Base-by-base conservation (phyloP, 345 rosid genomes). In the Gossypium anomalum region DNA sequence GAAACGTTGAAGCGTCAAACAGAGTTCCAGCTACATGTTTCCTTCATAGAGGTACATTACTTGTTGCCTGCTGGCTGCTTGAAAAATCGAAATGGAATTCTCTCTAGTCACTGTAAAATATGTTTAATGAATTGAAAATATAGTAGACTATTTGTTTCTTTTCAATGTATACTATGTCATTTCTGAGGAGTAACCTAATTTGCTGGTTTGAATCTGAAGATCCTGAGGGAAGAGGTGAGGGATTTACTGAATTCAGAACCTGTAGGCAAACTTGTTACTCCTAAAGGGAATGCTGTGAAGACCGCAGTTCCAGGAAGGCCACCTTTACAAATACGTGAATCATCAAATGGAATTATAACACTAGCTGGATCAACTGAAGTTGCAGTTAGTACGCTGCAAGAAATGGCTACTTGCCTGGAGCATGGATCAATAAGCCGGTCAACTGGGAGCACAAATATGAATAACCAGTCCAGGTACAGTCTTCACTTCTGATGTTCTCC, bases 391-490 rank as follows among this genome's bases (percentile, higher is more conserved):
- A 78, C 87, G 22, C 81, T 84, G 65, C 89, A 88, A 76, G 97
- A 92, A 79, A 92, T 92, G 97, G 88, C 89, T 69, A 80, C 90
- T 66, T 89, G 91, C 81, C 78, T 92, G 48, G 94, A 92, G 83
- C 91, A 88, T 83, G 97, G 97, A 76, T 88, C 97, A 48, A 74
- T 87, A 74, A 83, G 85, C 74, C 82, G 97, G 73, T 93, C 97
- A 62, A 92, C 97, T 8, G 97, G 93, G 70, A 88, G 92, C 76
- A 92, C 97, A 76, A 89, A 92, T 76, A 92, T 92, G 97, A 92
- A 92, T 82, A 88, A 86, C 79, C 89, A 82, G 58, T 92, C 97
- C 0, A 92, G 97, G 97, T 92, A 75, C 70, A 75, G 61, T 66
- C 78, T 57, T 55, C 44, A 23, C 5, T 13, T 55, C 62, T 14